Conservation (phyloP, 306 rosid species). For the Abrus pulchellus region DNA sequence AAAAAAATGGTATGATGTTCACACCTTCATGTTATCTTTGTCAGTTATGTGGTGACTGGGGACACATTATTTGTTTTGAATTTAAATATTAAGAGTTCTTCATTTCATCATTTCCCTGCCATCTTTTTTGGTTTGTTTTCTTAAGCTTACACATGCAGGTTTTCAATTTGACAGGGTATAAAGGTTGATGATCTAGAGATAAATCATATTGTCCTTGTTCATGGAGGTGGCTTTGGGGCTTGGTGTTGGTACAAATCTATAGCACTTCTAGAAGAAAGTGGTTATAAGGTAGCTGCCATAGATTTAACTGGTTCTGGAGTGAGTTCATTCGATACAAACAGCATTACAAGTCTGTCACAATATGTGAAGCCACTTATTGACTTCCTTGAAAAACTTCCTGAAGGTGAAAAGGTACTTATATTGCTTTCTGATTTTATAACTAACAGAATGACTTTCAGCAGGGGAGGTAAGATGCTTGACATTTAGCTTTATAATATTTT, state of each 20-base stretch:
- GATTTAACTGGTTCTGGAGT: slow-evolving; percentile 97
- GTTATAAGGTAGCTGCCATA: slow-evolving; percentile 85
- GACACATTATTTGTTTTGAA: background rate
- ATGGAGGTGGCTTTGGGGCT: slow-evolving; percentile 99
- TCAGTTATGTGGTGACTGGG: background rate
- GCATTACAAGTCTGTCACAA: slow-evolving; percentile 72
- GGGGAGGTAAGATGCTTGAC: slow-evolving; percentile 5
- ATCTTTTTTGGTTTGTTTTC: slow-evolving; percentile 29
- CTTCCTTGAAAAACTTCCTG: slow-evolving; percentile 79
- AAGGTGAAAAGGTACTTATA: slow-evolving; percentile 74
- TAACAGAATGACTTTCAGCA: slow-evolving; percentile 6
- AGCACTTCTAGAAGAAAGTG: slow-evolving; percentile 91
- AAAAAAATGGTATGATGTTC: background rate
- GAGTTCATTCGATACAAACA: slow-evolving; percentile 80
- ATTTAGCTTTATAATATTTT: background rate
- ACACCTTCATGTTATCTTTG: slow-evolving; percentile 8
- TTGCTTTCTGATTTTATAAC: slow-evolving; percentile 16
- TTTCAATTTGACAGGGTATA: slow-evolving; percentile 64
- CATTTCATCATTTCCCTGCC: slow-evolving; percentile 1
- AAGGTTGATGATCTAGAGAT: slow-evolving; percentile 90
- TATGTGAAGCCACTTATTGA: slow-evolving; percentile 90
- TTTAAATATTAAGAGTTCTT: slow-evolving; percentile 32
- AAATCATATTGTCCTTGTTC: slow-evolving; percentile 89
- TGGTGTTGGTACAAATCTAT: slow-evolving; percentile 99
- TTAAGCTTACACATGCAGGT: slow-evolving; percentile 26